A percentile compares a stretch with the other conserved stretches of the same genome.
These are phyloP conservation scores for Chrysochromulina parva DNA, from an alignment of 78 protist species.

Conservation along the genomic window DNA sequence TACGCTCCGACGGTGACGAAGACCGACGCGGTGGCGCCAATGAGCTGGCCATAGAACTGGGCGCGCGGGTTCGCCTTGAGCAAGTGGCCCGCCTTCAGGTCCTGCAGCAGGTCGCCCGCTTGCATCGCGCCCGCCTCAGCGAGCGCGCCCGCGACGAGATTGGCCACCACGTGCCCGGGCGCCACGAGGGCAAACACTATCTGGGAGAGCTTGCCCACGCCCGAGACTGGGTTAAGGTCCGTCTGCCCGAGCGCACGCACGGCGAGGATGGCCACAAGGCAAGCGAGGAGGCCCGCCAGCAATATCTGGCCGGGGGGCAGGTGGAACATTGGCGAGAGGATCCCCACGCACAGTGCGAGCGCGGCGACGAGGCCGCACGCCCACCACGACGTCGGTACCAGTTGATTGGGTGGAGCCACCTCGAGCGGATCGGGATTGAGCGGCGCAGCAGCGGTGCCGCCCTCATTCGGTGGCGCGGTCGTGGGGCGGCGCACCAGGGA, in stretches of 20 bases:
- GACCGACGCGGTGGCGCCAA: slow-evolving; percentile 68
- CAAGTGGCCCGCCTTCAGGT: slow-evolving; percentile 77
- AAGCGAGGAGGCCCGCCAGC: background rate
- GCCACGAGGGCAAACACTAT: slow-evolving; percentile 67
- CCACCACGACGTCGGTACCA: slow-evolving; percentile 70
- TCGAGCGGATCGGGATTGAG: background rate
- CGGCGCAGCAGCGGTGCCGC: too few species aligned
- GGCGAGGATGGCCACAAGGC: background rate
- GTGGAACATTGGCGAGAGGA: slow-evolving; percentile 16
- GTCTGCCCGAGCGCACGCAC: slow-evolving; percentile 75
- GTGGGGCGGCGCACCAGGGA: too few species aligned
- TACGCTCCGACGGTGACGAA: slow-evolving; percentile 68
- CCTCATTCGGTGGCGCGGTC: too few species aligned
- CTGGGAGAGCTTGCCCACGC: slow-evolving; percentile 78
- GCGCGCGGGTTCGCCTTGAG: slow-evolving; percentile 66
- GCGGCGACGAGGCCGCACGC: slow-evolving; percentile 67
- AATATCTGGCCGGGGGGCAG: background rate
- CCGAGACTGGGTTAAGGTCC: slow-evolving; percentile 77
- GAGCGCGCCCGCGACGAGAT: slow-evolving; percentile 77
- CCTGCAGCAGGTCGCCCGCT: slow-evolving; percentile 80
- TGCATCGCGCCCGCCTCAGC: slow-evolving; percentile 73
- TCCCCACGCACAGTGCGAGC: slow-evolving; percentile 25
- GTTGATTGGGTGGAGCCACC: slow-evolving; percentile 5
- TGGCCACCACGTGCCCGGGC: slow-evolving; percentile 59
- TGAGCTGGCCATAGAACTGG: slow-evolving; percentile 71